Conservation (phyloP, 2,329 filamentous ascomycete species). For the Chaetomium globosum region DNA sequence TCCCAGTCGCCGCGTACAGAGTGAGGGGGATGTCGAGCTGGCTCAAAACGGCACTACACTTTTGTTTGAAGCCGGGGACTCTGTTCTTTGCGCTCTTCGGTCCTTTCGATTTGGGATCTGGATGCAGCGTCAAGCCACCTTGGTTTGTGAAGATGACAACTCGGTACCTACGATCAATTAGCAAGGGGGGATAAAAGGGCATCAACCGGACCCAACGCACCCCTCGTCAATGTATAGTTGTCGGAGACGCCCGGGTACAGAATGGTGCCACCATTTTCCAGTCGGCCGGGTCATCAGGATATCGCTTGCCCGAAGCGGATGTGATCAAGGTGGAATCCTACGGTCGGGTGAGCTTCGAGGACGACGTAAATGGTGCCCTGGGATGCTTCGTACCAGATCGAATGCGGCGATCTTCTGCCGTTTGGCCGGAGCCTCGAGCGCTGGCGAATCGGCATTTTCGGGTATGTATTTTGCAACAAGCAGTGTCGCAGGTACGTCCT, state of each 20-base stretch:
- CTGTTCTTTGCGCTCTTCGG: constrained; percentile 70
- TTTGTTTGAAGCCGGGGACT: constrained; percentile 79
- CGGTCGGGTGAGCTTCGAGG: neutral
- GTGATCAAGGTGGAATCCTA: constrained; percentile 86
- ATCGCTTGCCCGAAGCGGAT: constrained; percentile 78
- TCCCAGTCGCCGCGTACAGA: constrained; percentile 82
- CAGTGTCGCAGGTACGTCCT: constrained; percentile 59
- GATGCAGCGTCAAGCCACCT: constrained; percentile 74
- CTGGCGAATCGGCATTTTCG: constrained; percentile 36
- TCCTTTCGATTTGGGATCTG: constrained; percentile 65
- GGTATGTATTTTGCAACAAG: constrained; percentile 73
- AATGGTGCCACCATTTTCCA: constrained; percentile 93
- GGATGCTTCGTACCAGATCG: constrained; percentile 56
- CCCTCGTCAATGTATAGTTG: constrained; percentile 69
- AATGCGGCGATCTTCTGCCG: constrained; percentile 70
- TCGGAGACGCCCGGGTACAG: constrained; percentile 68
- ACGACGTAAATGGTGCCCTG: neutral
- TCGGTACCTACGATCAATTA: constrained; percentile 58
- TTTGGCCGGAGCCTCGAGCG: constrained; percentile 40
- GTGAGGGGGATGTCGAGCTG: constrained; percentile 74
- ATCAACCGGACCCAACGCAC: constrained; percentile 44
- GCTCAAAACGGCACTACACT: constrained; percentile 68
- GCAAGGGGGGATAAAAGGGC: neutral
- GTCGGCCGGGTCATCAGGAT: constrained; percentile 69
- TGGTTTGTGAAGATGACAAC: constrained; percentile 88